These are phyloP conservation scores for Priceomyces castillae DNA, from an alignment of 805 yeast species.

Conservation along the genomic window DNA sequence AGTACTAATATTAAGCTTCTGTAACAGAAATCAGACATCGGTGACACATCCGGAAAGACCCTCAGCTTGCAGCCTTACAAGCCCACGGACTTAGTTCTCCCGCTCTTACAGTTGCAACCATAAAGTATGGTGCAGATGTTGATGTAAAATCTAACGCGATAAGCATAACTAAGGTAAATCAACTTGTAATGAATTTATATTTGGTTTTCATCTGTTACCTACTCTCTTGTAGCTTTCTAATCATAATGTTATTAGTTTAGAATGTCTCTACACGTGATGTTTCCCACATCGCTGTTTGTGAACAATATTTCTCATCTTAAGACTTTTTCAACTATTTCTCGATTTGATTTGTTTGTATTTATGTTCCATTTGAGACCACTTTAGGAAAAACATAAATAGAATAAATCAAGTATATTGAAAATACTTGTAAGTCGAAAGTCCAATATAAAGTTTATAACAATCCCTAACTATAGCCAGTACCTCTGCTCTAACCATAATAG, in stretches of 20 bases:
- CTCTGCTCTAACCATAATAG: neutral
- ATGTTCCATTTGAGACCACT: slow-evolving; percentile 7
- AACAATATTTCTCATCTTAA: slow-evolving; percentile 4
- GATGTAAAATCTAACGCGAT: no score
- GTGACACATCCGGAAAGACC: no score
- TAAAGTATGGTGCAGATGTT: no score
- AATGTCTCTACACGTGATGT: slow-evolving; percentile 1
- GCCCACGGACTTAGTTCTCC: no score
- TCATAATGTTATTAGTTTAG: neutral
- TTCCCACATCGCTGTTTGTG: slow-evolving; percentile 2
- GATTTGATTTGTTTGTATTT: slow-evolving; percentile 13
- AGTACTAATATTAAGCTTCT: no score
- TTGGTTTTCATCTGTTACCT: no score
- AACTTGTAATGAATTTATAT: no score
- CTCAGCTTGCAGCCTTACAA: no score
- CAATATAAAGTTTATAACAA: slow-evolving; percentile 1
- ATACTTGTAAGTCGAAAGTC: slow-evolving; percentile 2
- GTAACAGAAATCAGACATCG: no score
- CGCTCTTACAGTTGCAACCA: no score
- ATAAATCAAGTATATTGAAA: slow-evolving; percentile 7
- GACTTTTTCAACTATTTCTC: slow-evolving; percentile 7
- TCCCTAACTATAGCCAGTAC: neutral
- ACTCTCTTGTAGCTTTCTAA: neutral
- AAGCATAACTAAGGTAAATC: no score
- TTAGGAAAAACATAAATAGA: slow-evolving; percentile 9